Evolutionary conservation across 176 grass and related monocot genomes (phyloP), one percentile per base, ranked within the genome.

Genomic region (Hordeum marinum): DNA sequence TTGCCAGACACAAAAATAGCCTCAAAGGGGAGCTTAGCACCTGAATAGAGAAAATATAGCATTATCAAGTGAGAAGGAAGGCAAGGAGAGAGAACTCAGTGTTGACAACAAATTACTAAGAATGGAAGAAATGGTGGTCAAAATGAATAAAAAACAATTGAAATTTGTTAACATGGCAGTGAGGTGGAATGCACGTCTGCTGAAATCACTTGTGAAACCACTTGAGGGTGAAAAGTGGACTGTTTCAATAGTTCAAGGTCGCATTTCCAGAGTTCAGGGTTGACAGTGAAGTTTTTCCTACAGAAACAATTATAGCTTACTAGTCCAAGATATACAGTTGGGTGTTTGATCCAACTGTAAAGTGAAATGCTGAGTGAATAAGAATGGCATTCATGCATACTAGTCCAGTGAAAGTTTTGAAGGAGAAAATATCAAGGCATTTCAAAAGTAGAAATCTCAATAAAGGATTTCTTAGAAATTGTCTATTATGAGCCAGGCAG

Each of bases 21-120:
- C 84, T 98, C 96, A 78, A 90, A 89, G 79, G 93, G 96, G n/a
- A 89, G 83, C 42, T 85, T 93, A 65, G 87, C 96, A 75, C 96
- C 96, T 98, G 78, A 80, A 89, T 40, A 65, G 68, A 76, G 23
- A 82, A 82, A 34, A 58, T 55, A 67, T 25, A 43, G 13, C 43
- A 85, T 61, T n/a, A 76, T 31, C 29, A 54, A 52, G 60, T 36
- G 32, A 34, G 23, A 61, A 20, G 35, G 9, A 27, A 70, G 37
- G 36, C 11, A 73, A 25, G 70, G 8, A 60, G 11, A 69, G 48
- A 71, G 2, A 58, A 40, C 27, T 39, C 9, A 62, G 10, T 80
- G 15, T 31, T 40, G 65, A 57, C 18, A 57, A 57, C 54, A 57
- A 57, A 57, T 48, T 31, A 70, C 43, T 65, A 32, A 1, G 8